phyloP scores from a whole-genome alignment of 176 grass and related monocot species.

The Dendrocalamus sinicus region DNA sequence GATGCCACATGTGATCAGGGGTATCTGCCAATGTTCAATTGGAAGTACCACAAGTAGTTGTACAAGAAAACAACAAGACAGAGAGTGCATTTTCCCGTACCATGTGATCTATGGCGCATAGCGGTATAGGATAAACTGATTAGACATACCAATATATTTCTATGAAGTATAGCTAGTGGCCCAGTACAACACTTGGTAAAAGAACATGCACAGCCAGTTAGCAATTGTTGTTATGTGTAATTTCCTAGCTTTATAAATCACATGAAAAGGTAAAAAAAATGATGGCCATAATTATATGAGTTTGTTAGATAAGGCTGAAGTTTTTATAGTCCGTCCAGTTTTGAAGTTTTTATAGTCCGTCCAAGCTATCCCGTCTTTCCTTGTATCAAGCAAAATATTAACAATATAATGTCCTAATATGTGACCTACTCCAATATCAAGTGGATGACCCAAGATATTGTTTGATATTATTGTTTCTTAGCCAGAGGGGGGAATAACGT shows the following conservation, averaged over 20 bases:
- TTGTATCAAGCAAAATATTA: conserved; percentile 15
- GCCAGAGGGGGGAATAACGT: neutral
- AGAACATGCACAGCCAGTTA: neutral
- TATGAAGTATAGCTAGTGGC: neutral
- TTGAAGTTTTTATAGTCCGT: neutral
- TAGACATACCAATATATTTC: conserved; percentile 8
- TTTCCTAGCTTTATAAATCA: neutral
- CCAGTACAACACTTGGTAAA: neutral
- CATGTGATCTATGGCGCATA: neutral
- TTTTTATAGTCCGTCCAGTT: neutral
- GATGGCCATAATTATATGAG: conserved; percentile 18
- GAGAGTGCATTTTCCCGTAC: neutral
- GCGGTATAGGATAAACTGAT: conserved; percentile 4
- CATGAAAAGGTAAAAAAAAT: conserved; percentile 21
- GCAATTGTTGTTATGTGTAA: neutral
- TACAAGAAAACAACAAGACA: conserved; percentile 14
- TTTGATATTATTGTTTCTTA: neutral
- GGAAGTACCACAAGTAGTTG: neutral
- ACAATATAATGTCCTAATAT: neutral
- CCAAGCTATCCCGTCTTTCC: neutral
- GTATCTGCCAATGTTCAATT: neutral
- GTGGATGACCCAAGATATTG: neutral
- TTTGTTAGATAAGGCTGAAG: neutral
- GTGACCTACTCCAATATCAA: neutral
- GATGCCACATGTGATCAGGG: neutral